A percentile compares a stretch with the other conserved stretches of the same genome.
phyloP scores from a whole-genome alignment of 345 rosid species.

The Nephelium lappaceum region DNA sequence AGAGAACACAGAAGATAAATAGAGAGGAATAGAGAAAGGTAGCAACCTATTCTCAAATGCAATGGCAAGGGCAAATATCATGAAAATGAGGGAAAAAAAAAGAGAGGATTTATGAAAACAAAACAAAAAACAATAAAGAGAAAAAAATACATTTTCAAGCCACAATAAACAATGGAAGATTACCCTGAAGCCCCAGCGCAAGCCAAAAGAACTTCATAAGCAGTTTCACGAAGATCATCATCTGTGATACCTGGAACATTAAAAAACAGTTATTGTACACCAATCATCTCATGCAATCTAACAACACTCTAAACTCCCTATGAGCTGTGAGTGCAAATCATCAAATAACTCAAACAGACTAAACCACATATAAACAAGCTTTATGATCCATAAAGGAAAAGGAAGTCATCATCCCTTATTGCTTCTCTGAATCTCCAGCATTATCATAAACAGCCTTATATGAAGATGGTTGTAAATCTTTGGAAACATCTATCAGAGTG shows the following conservation, averaged over 20 bases:
- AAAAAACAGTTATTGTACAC: conserved; percentile 1
- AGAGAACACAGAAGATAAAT: conserved; percentile 19
- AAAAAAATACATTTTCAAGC: conserved; percentile 11
- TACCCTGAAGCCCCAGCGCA: conserved; percentile 99
- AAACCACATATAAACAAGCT: background rate
- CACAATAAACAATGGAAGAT: conserved; percentile 20
- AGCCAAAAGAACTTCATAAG: conserved; percentile 89
- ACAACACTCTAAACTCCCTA: background rate
- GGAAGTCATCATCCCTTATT: background rate
- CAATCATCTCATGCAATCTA: conserved; percentile 3
- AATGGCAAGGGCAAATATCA: background rate
- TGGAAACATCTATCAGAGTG: background rate
- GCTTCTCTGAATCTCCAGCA: background rate
- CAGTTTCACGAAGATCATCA: conserved; percentile 95
- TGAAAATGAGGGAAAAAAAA: background rate
- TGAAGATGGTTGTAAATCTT: background rate
- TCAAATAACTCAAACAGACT: background rate
- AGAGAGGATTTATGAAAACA: background rate
- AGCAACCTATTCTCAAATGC: conserved; percentile 18
- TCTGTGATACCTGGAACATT: conserved; percentile 68
- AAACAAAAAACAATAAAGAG: background rate
- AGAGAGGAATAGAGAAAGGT: conserved; percentile 15
- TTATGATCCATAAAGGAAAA: background rate
- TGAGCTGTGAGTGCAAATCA: background rate
- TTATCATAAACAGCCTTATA: background rate